Base-by-base conservation (phyloP, 2,329 filamentous ascomycete genomes). In the Xylaria sp. region DNA sequence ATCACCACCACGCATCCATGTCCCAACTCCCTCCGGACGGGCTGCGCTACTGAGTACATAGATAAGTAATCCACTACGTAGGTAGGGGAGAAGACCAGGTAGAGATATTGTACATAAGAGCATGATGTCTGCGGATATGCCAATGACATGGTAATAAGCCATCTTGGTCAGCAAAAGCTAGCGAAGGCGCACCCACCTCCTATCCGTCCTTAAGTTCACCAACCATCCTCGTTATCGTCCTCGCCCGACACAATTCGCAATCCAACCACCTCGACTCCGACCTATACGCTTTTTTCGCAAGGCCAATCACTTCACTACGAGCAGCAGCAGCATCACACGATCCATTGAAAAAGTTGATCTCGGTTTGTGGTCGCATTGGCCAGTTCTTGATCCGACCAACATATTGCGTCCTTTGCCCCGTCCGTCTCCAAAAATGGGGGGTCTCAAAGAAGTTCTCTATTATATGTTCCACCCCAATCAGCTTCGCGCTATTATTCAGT, bases 401-500 rank as follows among this genome's bases (percentile, higher is more conserved):
- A 21, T 55, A 30, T 45, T 54, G 19, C 36, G 17, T 17, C 54
- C 12, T 39, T 19, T 53, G 32, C 11, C 42, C 21, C 27, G 55
- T 32, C 54, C 50, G 7, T 34, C 36, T 59, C 50, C 32, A 45
- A 73, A 77, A 70, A 91, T 91, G 89, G 86, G 84, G 71, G 80
- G 79, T 62, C 75, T 82, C 62, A 78, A 75, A 65, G 85, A 88
- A 74, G 80, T 89, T 68, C 77, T 92, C 71, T 96, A 95, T 84
- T 92, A 90, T 76, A 80, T 90, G 67, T 82, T 92, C 72, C 94
- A 97, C 81, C 92, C 93, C 42, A 86, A 85, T 73, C 87, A 97
- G 83, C 83, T 97, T 79, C 90, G 93, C 77, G 86, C 92, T 55
- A 93, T 97, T 71, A 85, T 97, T 70, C 94, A 97, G 90, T 97